Conservation (phyloP, 192 early-diverging fungal genomes). For the Oehlia diaphana region DNA sequence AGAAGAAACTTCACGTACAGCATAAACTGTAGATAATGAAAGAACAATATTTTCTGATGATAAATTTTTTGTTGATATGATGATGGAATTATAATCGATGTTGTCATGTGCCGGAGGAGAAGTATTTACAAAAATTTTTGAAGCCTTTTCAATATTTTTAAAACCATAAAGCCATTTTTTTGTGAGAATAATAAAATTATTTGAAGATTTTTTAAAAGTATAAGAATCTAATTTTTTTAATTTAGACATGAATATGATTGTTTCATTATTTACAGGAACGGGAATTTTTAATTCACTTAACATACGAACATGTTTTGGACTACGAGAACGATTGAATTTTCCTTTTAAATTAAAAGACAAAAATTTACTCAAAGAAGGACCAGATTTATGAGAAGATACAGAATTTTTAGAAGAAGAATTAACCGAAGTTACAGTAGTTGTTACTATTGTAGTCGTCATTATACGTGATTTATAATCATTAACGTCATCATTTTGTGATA, state of each 20-base stretch:
- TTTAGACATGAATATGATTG: slow-evolving; percentile 1
- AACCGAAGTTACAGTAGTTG: too few species aligned
- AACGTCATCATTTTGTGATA: background rate
- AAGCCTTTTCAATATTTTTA: background rate
- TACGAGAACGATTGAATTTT: background rate
- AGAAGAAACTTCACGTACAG: background rate
- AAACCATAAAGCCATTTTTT: background rate
- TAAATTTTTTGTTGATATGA: background rate
- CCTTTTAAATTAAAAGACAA: background rate
- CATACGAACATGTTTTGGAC: background rate
- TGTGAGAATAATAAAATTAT: slow-evolving; percentile 6
- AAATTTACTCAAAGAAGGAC: background rate
- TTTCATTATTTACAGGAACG: background rate
- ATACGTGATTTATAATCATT: background rate
- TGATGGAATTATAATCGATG: background rate
- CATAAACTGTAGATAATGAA: background rate
- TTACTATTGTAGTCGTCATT: too few species aligned
- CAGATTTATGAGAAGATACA: background rate
- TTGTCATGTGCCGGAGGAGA: background rate
- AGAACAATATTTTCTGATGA: background rate
- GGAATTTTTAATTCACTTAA: background rate
- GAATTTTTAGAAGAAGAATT: too few species aligned
- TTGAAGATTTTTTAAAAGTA: background rate
- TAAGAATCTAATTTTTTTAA: background rate
- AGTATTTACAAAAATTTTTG: background rate